These are phyloP conservation scores for Mycena belliarum DNA, from an alignment of 768 basidiomycete species.

Conservation along the genomic window DNA sequence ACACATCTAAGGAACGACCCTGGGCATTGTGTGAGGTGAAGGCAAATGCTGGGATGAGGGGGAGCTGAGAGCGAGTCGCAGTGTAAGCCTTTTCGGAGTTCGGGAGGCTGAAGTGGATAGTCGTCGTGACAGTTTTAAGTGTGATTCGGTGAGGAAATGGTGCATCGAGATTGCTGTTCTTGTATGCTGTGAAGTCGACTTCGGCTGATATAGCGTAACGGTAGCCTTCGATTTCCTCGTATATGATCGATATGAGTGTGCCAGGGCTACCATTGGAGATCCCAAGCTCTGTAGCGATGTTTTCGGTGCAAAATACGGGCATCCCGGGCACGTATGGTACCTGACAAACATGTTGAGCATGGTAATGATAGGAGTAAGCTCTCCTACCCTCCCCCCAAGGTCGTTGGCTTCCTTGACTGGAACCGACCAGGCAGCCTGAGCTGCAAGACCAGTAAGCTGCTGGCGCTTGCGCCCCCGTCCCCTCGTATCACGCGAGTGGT, in stretches of 20 bases:
- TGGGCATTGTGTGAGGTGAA: not conserved
- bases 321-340: conserved; percentile 13
- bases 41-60: conserved; percentile 6
- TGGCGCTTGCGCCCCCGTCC: not conserved
- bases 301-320: conserved; percentile 13
- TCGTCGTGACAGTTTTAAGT: not conserved
- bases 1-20: not conserved
- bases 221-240: not conserved
- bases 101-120: conserved; percentile 7
- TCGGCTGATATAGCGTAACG: conserved; percentile 12
- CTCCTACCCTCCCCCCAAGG: not conserved
- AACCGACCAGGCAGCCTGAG: not conserved
- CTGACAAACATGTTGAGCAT: not conserved
- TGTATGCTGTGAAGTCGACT: conserved; percentile 6
- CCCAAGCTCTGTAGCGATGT: conserved; percentile 13
- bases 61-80: conserved; percentile 15
- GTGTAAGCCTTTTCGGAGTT: conserved; percentile 1
- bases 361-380: not conserved
- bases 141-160: conserved; percentile 5
- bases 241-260: conserved; percentile 4
- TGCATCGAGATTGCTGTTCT: not conserved
- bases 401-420: not conserved
- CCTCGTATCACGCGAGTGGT: conserved; percentile 7
- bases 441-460: not conserved
- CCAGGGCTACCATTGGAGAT: conserved; percentile 15